A percentile compares a stretch with the other conserved stretches of the same genome.
phyloP scores from a whole-genome alignment of 2,329 filamentous ascomycete species.

The Blastomyces gilchristii region DNA sequence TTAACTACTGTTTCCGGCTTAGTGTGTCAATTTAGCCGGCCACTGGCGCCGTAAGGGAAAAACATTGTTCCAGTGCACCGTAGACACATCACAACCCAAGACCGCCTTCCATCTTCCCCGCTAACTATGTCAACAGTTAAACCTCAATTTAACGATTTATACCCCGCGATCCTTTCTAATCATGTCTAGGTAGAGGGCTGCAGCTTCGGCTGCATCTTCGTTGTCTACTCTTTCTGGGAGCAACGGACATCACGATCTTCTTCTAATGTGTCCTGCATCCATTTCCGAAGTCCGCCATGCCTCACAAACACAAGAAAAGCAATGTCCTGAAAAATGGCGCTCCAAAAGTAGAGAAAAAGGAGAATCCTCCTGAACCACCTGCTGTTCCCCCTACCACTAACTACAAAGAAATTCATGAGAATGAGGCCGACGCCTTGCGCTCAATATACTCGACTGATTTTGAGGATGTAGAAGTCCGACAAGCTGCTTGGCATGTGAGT shows the following conservation, averaged over 20 bases:
- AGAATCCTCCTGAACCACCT: conserved; percentile 23
- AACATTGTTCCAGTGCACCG: conserved; percentile 2
- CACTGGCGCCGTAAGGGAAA: not conserved
- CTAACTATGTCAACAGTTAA: conserved; percentile 1
- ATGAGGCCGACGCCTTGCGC: conserved; percentile 74
- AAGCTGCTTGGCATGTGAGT: conserved; percentile 73
- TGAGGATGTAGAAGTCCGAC: conserved; percentile 57
- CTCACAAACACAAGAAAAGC: conserved; percentile 37
- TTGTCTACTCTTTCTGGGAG: conserved; percentile 21
- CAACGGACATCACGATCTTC: conserved; percentile 23
- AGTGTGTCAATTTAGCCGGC: not conserved
- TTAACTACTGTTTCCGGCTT: not conserved
- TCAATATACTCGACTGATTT: conserved; percentile 90
- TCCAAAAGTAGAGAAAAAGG: conserved; percentile 30
- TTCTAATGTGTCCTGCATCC: conserved; percentile 17
- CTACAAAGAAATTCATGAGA: conserved; percentile 75
- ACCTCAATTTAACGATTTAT: conserved; percentile 9
- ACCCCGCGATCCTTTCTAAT: conserved; percentile 5
- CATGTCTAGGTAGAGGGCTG: conserved; percentile 33
- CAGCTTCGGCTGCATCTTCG: conserved; percentile 36
- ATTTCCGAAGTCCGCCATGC: conserved; percentile 31
- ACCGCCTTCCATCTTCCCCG: not conserved
- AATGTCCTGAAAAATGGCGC: conserved; percentile 26
- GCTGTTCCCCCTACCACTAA: conserved; percentile 40
- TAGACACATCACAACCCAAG: too few relatives aligned